phyloP scores from a whole-genome alignment of 225 moss, liverwort and hornwort species.

The Marchantia polymorpha region DNA sequence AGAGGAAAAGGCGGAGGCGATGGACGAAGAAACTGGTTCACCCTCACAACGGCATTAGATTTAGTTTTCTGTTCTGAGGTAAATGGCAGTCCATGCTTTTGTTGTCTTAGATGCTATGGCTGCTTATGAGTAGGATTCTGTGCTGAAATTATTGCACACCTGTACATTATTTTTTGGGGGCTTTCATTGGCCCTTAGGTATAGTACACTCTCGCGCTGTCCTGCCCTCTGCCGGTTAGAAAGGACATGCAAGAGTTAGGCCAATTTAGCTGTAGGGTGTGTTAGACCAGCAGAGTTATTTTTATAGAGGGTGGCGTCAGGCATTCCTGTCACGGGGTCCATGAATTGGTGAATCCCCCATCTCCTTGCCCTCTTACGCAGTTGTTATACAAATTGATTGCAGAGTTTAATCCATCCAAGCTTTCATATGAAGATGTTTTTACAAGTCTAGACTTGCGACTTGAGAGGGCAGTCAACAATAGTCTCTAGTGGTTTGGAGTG shows the following conservation, averaged over 20 bases:
- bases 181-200: background rate
- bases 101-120: background rate
- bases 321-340: conserved; percentile 8
- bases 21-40: conserved; percentile 24
- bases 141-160: conserved; percentile 7
- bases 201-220: conserved; percentile 6
- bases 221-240: background rate
- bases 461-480: background rate
- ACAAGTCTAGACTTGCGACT: background rate
- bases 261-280: conserved; percentile 11
- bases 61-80: conserved; percentile 12
- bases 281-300: conserved; percentile 3
- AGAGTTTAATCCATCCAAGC: background rate
- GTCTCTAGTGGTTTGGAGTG: background rate
- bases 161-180: conserved; percentile 16
- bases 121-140: background rate
- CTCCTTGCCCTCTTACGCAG: background rate
- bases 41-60: conserved; percentile 27
- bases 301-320: conserved; percentile 1
- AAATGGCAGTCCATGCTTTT: conserved; percentile 12
- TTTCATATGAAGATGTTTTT: background rate
- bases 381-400: background rate
- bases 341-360: conserved; percentile 25
- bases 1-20: conserved; percentile 29
- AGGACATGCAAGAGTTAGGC: conserved; percentile 11